phyloP scores from a whole-genome alignment of 306 rosid species.

The Abrus precatorius region DNA sequence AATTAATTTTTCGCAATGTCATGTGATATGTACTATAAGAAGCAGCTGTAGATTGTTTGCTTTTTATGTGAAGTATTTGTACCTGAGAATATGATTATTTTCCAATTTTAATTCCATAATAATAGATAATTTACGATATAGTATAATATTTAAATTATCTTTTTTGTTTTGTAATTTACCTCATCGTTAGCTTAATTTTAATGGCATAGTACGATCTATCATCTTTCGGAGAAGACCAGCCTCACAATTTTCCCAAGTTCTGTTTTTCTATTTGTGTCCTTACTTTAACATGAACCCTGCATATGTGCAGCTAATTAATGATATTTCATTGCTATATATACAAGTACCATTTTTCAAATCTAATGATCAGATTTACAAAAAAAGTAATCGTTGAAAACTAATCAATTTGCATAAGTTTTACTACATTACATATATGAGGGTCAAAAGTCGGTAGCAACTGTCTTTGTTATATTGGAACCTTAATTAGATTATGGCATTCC shows the following conservation, averaged over 20 bases:
- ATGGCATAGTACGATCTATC: not conserved
- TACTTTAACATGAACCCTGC: not conserved
- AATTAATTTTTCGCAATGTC: slow-evolving; percentile 3
- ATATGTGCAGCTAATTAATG: slow-evolving; percentile 23
- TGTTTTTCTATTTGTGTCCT: slow-evolving; percentile 12
- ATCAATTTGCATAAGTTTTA: not conserved
- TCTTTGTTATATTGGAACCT: not conserved
- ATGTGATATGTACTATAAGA: slow-evolving; percentile 40
- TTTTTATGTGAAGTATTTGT: not conserved
- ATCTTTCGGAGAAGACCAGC: not conserved
- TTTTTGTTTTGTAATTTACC: not conserved
- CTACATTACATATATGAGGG: not conserved
- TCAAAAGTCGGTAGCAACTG: not conserved
- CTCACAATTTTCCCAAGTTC: slow-evolving; percentile 22
- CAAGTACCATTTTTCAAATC: not conserved
- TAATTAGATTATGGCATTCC: not conserved
- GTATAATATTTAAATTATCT: not conserved
- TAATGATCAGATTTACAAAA: not conserved
- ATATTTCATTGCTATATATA: not conserved
- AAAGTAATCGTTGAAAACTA: not conserved
- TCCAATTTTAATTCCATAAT: not conserved
- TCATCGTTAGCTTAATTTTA: not conserved
- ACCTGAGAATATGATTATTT: not conserved
- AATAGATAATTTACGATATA: not conserved
- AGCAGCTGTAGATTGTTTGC: slow-evolving; percentile 35